phyloP scores from a whole-genome alignment of 2,329 filamentous ascomycete genomes.

The Monosporascus sp. region DNA sequence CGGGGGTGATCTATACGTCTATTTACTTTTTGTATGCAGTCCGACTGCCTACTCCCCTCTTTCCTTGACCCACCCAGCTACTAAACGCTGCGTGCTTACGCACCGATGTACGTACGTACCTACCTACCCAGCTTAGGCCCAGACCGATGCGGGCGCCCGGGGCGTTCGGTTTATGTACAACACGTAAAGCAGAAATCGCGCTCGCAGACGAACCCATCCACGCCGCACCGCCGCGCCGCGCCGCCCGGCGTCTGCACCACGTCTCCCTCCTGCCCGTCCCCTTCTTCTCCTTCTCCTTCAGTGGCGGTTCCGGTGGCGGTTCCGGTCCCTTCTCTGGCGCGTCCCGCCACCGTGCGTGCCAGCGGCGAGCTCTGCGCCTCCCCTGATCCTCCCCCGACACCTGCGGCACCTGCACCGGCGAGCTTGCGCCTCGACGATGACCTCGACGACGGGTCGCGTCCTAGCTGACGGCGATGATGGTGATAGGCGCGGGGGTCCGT shows the following conservation, averaged over 20 bases:
- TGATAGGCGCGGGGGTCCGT: conserved; percentile 15
- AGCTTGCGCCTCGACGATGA: not conserved
- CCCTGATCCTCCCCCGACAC: not conserved
- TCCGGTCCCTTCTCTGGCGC: conserved; percentile 13
- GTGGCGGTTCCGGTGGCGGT: conserved; percentile 9
- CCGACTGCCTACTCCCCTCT: too few relatives aligned
- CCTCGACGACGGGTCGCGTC: not conserved
- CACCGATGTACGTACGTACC: not conserved
- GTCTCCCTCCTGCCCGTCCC: not conserved
- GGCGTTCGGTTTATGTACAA: conserved; percentile 22
- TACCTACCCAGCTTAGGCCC: not conserved
- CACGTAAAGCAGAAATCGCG: conserved; percentile 59
- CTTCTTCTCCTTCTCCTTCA: not conserved
- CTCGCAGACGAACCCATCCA: conserved; percentile 50
- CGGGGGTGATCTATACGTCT: too few relatives aligned
- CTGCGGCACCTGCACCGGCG: not conserved
- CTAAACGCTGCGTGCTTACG: too few relatives aligned
- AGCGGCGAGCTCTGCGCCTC: conserved; percentile 23
- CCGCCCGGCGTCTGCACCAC: conserved; percentile 45
- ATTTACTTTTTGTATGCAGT: too few relatives aligned
- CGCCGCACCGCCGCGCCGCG: conserved; percentile 46
- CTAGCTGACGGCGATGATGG: too few relatives aligned
- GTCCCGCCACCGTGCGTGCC: conserved; percentile 15
- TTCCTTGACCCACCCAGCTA: too few relatives aligned
- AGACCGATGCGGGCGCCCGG: not conserved